phyloP scores from a whole-genome alignment of 768 basidiomycete genomes.

The Collybia sordida region DNA sequence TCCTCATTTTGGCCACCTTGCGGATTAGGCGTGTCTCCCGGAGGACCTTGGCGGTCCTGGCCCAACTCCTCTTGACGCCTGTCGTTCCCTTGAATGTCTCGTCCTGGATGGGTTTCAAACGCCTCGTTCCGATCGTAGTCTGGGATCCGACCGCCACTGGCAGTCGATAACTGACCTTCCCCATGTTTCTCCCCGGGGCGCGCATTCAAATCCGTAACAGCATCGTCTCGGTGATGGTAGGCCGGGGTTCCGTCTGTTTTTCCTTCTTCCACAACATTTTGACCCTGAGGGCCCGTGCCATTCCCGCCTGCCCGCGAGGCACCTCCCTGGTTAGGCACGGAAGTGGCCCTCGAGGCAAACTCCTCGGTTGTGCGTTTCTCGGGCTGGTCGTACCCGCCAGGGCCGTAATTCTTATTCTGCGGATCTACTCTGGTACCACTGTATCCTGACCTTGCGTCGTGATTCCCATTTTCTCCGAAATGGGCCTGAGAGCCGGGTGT shows the following conservation, averaged over 20 bases:
- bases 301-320: neutral
- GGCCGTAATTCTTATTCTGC: too few species aligned
- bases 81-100: neutral
- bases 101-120: neutral
- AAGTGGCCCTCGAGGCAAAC: too few species aligned
- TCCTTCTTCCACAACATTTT: neutral
- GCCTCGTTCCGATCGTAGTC: neutral
- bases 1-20: too few species aligned
- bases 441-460: too few species aligned
- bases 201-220: neutral
- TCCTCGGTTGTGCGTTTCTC: too few species aligned
- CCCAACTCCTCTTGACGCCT: too few species aligned
- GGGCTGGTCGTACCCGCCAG: too few species aligned
- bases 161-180: neutral
- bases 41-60: too few species aligned
- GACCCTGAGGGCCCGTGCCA: neutral
- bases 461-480: too few species aligned
- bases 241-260: neutral
- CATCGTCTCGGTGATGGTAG: constrained; percentile 5
- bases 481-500: too few species aligned
- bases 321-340: neutral
- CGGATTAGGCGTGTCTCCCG: too few species aligned
- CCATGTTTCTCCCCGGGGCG: neutral
- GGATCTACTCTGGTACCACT: too few species aligned
- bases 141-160: neutral